These are phyloP conservation scores for Trichopus zeylanicus DNA, from an alignment of 116 monocot species.

Conservation along the genomic window DNA sequence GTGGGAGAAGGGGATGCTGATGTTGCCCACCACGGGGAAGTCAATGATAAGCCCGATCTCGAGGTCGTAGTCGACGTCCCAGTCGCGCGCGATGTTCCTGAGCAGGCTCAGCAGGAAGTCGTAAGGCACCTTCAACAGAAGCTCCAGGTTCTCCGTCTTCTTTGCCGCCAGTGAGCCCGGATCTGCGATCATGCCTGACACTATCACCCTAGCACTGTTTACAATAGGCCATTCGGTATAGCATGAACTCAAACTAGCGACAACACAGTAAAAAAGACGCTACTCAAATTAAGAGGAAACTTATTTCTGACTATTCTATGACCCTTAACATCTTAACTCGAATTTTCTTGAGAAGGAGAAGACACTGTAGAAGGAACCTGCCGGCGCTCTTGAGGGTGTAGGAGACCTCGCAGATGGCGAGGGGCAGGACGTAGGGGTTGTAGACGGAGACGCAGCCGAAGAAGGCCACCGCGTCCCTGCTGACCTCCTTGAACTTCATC, in stretches of 20 bases:
- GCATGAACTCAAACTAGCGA: no score
- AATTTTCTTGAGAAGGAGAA: no score
- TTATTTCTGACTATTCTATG: no score
- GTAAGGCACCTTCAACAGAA: constrained; percentile 28
- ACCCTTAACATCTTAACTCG: no score
- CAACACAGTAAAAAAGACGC: no score
- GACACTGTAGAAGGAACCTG: no score
- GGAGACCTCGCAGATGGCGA: constrained; percentile 49
- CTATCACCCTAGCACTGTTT: constrained; percentile 16
- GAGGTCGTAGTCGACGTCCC: constrained; percentile 41
- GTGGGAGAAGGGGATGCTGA: constrained; percentile 32
- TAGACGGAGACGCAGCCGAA: constrained; percentile 23
- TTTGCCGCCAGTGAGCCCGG: constrained; percentile 25
- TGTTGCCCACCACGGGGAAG: constrained; percentile 26
- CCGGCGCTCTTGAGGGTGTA: constrained; percentile 49
- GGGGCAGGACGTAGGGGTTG: constrained; percentile 42
- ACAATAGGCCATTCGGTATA: neutral
- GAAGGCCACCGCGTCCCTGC: constrained; percentile 25
- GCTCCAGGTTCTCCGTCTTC: constrained; percentile 13
- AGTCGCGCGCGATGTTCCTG: constrained; percentile 22
- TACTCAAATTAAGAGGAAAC: no score
- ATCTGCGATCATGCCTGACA: constrained; percentile 31
- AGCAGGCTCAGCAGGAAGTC: constrained; percentile 24
- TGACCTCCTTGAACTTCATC: constrained; percentile 30
- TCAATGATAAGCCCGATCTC: constrained; percentile 26